Percentiles rank a stretch among this genome's conserved stretches.
Conservation (phyloP, 75 land plant genomes). For the Selaginella tamariscina region DNA sequence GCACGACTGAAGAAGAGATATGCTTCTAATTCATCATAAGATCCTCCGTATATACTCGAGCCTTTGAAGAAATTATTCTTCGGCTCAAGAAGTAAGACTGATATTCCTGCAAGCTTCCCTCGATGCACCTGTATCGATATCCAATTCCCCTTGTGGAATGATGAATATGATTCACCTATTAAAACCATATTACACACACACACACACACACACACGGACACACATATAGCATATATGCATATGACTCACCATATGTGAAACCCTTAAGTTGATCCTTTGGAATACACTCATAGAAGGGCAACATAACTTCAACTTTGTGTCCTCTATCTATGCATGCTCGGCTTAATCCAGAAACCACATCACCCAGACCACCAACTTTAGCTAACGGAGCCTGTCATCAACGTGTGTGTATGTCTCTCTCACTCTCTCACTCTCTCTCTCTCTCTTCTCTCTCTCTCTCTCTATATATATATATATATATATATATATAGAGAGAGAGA, state of each 20-base stretch:
- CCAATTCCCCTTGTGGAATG: conserved; percentile 55
- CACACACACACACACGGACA: too few species aligned
- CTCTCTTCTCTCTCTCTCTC: too few species aligned
- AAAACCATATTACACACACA: too few species aligned
- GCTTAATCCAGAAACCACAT: conserved; percentile 64
- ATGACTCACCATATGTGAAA: conserved; percentile 17
- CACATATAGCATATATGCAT: too few species aligned
- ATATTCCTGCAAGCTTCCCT: conserved; percentile 47
- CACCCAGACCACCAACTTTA: conserved; percentile 64
- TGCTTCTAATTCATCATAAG: conserved; percentile 57
- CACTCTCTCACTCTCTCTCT: too few species aligned
- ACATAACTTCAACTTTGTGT: conserved; percentile 50
- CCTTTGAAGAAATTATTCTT: conserved; percentile 46
- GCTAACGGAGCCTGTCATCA: too few species aligned
- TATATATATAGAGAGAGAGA: too few species aligned
- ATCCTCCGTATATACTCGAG: conserved; percentile 42
- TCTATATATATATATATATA: too few species aligned
- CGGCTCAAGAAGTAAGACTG: conserved; percentile 39
- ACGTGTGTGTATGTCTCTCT: too few species aligned
- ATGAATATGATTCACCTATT: conserved; percentile 36
- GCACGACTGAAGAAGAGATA: conserved; percentile 60
- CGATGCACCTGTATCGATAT: conserved; percentile 28
- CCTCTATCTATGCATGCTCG: conserved; percentile 51
- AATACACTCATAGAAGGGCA: conserved; percentile 61
- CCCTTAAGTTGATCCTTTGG: conserved; percentile 31